phyloP scores from a whole-genome alignment of 2,329 filamentous ascomycete species.

The Aspergillus calidoustus region DNA sequence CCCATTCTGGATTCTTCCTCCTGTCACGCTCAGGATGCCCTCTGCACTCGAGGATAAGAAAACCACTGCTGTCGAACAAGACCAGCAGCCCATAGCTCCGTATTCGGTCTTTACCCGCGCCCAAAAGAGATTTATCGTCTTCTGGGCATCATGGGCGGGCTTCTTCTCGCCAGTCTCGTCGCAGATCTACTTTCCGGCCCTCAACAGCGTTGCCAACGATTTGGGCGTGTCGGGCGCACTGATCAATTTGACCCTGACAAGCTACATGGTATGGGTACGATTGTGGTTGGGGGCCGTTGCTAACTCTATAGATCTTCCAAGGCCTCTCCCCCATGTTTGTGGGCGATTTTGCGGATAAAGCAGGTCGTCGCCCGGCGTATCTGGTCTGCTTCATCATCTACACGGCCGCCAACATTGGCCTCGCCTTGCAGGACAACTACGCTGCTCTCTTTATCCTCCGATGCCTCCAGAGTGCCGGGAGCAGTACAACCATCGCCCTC shows the following conservation, averaged over 20 bases:
- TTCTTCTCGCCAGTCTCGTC: constrained; percentile 53
- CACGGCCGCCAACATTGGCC: constrained; percentile 45
- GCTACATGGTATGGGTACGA: constrained; percentile 66
- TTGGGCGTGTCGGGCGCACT: constrained; percentile 32
- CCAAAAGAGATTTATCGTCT: constrained; percentile 17
- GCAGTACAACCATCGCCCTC: constrained; percentile 47
- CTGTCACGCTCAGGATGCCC: not conserved
- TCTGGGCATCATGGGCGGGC: constrained; percentile 38
- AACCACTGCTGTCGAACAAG: not conserved
- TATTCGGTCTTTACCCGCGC: not conserved
- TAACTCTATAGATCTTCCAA: constrained; percentile 51
- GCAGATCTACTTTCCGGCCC: constrained; percentile 50
- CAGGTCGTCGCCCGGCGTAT: constrained; percentile 57
- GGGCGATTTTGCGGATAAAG: constrained; percentile 56
- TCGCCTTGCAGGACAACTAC: constrained; percentile 45
- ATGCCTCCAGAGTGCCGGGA: constrained; percentile 48
- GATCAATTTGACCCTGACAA: constrained; percentile 63
- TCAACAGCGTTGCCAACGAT: constrained; percentile 41
- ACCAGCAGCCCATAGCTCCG: not conserved
- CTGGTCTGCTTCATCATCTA: constrained; percentile 58
- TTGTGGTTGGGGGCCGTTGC: not conserved
- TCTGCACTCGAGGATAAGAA: not conserved
- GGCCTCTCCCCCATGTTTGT: constrained; percentile 58
- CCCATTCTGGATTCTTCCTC: not conserved
- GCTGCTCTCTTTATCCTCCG: constrained; percentile 44